Base-by-base conservation (phyloP, 2,329 filamentous ascomycete species). In the Fusarium newnesense region DNA sequence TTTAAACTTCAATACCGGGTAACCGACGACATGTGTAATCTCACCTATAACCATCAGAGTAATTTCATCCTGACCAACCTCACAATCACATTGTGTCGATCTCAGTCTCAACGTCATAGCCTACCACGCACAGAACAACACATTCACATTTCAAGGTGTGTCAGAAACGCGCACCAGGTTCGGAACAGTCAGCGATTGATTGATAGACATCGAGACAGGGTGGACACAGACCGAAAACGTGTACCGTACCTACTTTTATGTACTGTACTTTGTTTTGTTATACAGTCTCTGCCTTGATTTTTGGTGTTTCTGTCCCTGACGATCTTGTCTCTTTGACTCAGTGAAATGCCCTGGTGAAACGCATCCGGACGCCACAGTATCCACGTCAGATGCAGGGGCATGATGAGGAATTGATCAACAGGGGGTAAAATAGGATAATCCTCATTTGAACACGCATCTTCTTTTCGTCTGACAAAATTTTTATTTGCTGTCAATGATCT, bases 301-400 rank as follows among this genome's bases (percentile, higher is more conserved):
- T 24, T 67, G 28, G 46, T 66, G 49, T 50, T 70, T 64, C 71
- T 65, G 74, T 76, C 75, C 75, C 75, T 77, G 75, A 75, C 69
- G 73, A 77, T 77, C 75, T 56, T 64, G 36, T 65, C 70, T 66
- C 37, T 64, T 47, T 64, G 39, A 43, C 54, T 68, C 59, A 36
- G 37, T 34, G 11, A 16, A 43, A 54, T 40, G 40, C 50, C 49
- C 60, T 74, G 57, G 53, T 77, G 75, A 77, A 77, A 77, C 75
- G 67, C 65, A 69, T 64, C 47, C 47, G 62, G 69, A 60, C 75
- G 75, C 75, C 75, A 77, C 72, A 64, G 71, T 70, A 67, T 73
- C 73, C 75, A 77, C 75, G 75, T 70, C 64, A 66, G 49, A 77
- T 54, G 75, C 75, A 77, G 75, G 75, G 71, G 70, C 43, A 53